Percentiles rank a stretch among this genome's conserved stretches.
phyloP scores from a whole-genome alignment of 495 filamentous ascomycete genomes.

The Lichenothelia convexa region DNA sequence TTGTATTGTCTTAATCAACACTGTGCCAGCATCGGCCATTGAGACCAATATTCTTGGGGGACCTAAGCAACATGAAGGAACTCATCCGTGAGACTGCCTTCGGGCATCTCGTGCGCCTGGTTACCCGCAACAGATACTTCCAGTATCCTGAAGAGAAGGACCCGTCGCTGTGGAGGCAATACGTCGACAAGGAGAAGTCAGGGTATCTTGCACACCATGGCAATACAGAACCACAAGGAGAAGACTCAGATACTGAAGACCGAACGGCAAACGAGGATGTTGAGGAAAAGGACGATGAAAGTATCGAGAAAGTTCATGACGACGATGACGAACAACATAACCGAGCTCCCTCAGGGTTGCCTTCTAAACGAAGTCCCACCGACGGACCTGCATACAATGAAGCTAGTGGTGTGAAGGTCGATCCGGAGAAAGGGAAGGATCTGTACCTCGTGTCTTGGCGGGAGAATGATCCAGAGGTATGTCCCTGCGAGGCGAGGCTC shows the following conservation, averaged over 20 bases:
- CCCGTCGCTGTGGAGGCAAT: constrained; percentile 16
- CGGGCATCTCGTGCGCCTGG: constrained; percentile 17
- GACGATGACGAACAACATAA: background rate
- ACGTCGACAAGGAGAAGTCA: constrained; percentile 19
- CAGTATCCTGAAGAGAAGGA: constrained; percentile 18
- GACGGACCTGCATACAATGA: constrained; percentile 8
- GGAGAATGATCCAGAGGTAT: constrained; percentile 16
- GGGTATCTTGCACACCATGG: constrained; percentile 17
- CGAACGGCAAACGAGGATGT: constrained; percentile 3
- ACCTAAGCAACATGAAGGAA: constrained; percentile 5
- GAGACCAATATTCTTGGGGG: too few species aligned
- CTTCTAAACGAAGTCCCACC: background rate
- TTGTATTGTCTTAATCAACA: too few species aligned
- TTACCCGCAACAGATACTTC: constrained; percentile 11
- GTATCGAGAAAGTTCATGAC: background rate
- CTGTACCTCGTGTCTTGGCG: constrained; percentile 16
- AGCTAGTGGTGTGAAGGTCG: constrained; percentile 12
- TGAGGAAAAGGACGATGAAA: constrained; percentile 3
- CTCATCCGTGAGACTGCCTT: constrained; percentile 21
- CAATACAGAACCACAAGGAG: constrained; percentile 7
- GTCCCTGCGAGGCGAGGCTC: background rate
- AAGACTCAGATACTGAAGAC: constrained; percentile 8
- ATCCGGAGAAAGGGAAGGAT: constrained; percentile 20
- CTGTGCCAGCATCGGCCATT: too few species aligned
- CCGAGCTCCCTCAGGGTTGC: background rate